phyloP scores from a whole-genome alignment of 2,329 filamentous ascomycete genomes.

The Aspergillus sojae region DNA sequence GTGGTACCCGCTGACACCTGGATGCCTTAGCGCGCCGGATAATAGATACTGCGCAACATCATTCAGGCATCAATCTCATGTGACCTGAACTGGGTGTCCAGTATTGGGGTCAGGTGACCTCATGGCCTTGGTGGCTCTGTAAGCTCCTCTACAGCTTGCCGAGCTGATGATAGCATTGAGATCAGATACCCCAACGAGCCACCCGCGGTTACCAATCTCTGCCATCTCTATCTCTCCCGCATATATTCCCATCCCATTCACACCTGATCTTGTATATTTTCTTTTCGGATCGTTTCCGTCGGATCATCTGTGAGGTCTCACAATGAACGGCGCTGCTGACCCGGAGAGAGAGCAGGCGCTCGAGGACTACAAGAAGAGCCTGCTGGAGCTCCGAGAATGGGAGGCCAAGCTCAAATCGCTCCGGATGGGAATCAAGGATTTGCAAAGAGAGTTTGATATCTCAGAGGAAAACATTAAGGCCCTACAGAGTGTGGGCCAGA shows the following conservation, averaged over 20 bases:
- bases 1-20: conserved; percentile 18
- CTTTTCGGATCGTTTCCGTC: background rate
- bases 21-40: conserved; percentile 21
- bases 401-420: conserved; percentile 95
- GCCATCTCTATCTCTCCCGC: background rate
- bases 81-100: conserved; percentile 12
- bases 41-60: conserved; percentile 20
- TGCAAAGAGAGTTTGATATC: conserved; percentile 92
- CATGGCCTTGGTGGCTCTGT: conserved; percentile 13
- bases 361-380: conserved; percentile 75
- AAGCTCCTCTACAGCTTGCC: conserved; percentile 31
- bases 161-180: conserved; percentile 23
- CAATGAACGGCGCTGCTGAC: conserved; percentile 48
- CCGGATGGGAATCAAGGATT: conserved; percentile 90
- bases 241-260: conserved; percentile 1
- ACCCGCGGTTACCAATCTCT: conserved; percentile 4
- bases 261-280: conserved; percentile 2
- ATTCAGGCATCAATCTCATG: conserved; percentile 19
- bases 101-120: conserved; percentile 16
- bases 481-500: conserved; percentile 96
- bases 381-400: conserved; percentile 96
- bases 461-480: conserved; percentile 99
- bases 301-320: conserved; percentile 17
- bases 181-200: conserved; percentile 21
- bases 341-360: conserved; percentile 69